Conservation (phyloP, 2,329 filamentous ascomycete genomes). For the Diaporthe longicolla region DNA sequence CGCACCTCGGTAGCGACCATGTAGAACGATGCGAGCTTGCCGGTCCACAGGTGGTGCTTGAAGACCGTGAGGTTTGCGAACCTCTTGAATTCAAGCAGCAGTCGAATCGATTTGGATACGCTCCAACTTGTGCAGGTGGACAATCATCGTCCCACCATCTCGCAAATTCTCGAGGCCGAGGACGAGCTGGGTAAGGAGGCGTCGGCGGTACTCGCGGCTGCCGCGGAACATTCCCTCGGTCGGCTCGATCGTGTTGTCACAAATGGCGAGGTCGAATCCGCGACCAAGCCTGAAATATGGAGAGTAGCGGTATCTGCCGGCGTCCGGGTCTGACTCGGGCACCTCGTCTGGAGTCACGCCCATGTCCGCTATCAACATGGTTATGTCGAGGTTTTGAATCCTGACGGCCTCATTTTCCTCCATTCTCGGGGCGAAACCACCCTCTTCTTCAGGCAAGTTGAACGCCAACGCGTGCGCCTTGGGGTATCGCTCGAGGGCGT, state of each 20-base stretch:
- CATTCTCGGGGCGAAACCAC: conserved; percentile 58
- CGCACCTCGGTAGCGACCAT: conserved; percentile 62
- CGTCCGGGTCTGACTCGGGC: conserved; percentile 52
- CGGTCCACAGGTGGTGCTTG: conserved; percentile 57
- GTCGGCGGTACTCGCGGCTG: conserved; percentile 50
- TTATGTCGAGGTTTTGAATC: conserved; percentile 60
- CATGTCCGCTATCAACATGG: conserved; percentile 65
- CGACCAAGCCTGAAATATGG: conserved; percentile 55
- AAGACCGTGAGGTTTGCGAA: conserved; percentile 59
- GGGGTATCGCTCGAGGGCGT: conserved; percentile 4
- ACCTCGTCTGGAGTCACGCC: conserved; percentile 49
- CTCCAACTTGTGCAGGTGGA: conserved; percentile 65
- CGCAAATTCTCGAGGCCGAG: conserved; percentile 61
- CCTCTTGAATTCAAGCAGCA: too few relatives aligned
- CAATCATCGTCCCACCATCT: conserved; percentile 63
- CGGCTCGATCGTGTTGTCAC: conserved; percentile 62
- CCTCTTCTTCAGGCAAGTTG: conserved; percentile 55
- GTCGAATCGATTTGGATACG: conserved; percentile 55
- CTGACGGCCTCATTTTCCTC: conserved; percentile 40
- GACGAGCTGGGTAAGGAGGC: conserved; percentile 55
- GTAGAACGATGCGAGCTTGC: conserved; percentile 66
- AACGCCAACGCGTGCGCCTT: conserved; percentile 49
- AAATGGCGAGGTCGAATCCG: conserved; percentile 58
- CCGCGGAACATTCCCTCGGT: conserved; percentile 55
- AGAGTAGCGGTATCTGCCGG: conserved; percentile 46